phyloP scores from a whole-genome alignment of 2,329 filamentous ascomycete genomes.

The Fusarium euwallaceae region DNA sequence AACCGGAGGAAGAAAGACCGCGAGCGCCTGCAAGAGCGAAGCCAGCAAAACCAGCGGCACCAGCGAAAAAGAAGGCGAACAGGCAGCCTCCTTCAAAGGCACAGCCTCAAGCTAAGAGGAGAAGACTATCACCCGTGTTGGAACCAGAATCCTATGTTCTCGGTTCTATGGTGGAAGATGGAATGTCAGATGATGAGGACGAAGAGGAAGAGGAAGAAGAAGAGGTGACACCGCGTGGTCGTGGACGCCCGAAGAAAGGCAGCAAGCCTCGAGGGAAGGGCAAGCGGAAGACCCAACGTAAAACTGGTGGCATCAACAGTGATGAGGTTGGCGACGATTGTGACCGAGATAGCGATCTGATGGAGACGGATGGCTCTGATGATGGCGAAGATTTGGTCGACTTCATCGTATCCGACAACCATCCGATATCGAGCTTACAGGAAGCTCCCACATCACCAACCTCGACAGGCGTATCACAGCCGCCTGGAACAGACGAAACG shows the following conservation, averaged over 20 bases:
- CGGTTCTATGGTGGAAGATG: constrained; percentile 34
- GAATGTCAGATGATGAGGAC: constrained; percentile 27
- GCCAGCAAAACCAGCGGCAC: constrained; percentile 4
- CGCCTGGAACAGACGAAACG: constrained; percentile 28
- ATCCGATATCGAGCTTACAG: constrained; percentile 53
- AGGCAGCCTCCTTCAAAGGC: constrained; percentile 26
- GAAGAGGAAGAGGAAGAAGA: constrained; percentile 40
- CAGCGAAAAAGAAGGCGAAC: constrained; percentile 27
- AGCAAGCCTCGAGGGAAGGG: constrained; percentile 36
- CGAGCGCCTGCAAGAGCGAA: constrained; percentile 1
- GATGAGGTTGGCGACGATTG: constrained; percentile 67
- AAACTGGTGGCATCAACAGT: constrained; percentile 53
- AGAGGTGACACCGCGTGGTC: constrained; percentile 14
- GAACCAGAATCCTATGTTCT: constrained; percentile 19
- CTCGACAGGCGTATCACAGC: constrained; percentile 34
- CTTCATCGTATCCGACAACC: constrained; percentile 69
- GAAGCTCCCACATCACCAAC: constrained; percentile 49
- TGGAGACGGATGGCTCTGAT: constrained; percentile 62
- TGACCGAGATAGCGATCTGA: constrained; percentile 61
- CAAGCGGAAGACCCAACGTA: constrained; percentile 41
- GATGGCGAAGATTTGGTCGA: constrained; percentile 64
- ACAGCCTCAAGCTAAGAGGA: constrained; percentile 40
- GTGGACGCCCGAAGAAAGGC: constrained; percentile 36
- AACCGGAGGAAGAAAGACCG: constrained; percentile 30
- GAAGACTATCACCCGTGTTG: constrained; percentile 29